A percentile compares a stretch with the other conserved stretches of the same genome.
phyloP scores from a whole-genome alignment of 2,329 filamentous ascomycete genomes.

The Pestalotiopsis sp. region DNA sequence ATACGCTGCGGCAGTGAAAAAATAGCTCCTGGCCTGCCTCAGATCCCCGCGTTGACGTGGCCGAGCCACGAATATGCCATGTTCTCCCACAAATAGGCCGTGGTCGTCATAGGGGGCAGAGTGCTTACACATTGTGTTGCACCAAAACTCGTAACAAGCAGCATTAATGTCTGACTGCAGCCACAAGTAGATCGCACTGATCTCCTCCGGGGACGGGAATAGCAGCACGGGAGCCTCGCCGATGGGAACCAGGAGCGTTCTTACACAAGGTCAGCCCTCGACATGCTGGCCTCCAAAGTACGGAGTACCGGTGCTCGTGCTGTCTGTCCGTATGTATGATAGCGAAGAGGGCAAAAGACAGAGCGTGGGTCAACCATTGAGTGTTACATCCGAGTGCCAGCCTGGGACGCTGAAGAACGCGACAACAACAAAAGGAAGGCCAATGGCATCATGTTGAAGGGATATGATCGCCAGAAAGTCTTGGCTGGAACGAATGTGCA shows the following conservation, averaged over 20 bases:
- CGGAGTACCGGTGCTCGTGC: neutral
- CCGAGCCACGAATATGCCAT: neutral
- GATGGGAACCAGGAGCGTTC: neutral
- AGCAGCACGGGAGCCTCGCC: neutral
- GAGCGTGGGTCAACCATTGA: slow-evolving; percentile 2
- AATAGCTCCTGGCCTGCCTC: slow-evolving; percentile 1
- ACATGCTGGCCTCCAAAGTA: no score
- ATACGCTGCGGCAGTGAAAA: neutral
- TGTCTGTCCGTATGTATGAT: neutral
- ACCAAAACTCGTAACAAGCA: neutral
- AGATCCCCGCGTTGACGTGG: slow-evolving; percentile 12
- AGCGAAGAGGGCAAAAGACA: neutral
- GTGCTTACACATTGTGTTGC: neutral
- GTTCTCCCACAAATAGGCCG: neutral
- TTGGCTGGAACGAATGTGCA: slow-evolving; percentile 7
- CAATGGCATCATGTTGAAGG: neutral
- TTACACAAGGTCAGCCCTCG: neutral
- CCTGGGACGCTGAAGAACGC: neutral
- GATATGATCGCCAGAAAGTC: slow-evolving; percentile 5
- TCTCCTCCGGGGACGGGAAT: neutral
- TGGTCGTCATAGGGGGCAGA: neutral
- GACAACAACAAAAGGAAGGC: neutral
- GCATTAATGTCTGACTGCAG: neutral
- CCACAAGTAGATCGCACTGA: neutral
- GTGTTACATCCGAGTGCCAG: slow-evolving; percentile 2